phyloP scores from a whole-genome alignment of 768 basidiomycete genomes.

The Dacryopinax spathularia region DNA sequence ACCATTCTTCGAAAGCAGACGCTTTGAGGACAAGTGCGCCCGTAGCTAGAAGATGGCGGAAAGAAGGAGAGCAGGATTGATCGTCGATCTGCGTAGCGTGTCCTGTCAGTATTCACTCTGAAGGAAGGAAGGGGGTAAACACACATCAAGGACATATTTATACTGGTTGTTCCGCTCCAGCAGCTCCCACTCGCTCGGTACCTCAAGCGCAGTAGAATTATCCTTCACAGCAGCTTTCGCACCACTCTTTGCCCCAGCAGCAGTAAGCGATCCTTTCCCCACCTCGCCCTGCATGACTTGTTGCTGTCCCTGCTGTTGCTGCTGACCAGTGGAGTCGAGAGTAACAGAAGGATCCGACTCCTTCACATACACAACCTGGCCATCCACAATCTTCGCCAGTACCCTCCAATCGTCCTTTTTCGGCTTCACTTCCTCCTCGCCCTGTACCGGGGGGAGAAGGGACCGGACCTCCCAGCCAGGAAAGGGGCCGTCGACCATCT shows the following conservation, averaged over 20 bases:
- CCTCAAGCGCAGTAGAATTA: conserved; percentile 14
- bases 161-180: conserved; percentile 38
- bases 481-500: conserved; percentile 18
- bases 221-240: conserved; percentile 16
- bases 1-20: conserved; percentile 66
- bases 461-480: conserved; percentile 6
- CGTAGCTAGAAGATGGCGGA: conserved; percentile 48
- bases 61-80: conserved; percentile 51
- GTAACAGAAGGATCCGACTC: neutral
- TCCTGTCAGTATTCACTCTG: conserved; percentile 8
- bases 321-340: neutral
- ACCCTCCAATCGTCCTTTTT: neutral
- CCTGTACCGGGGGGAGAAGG: neutral
- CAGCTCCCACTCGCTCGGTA: conserved; percentile 9
- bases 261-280: no score
- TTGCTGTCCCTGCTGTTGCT: conserved; percentile 13
- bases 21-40: conserved; percentile 54
- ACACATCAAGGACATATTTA: conserved; percentile 37
- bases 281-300: no score
- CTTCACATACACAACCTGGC: neutral
- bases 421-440: neutral
- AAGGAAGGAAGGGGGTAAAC: conserved; percentile 15
- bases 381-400: neutral
- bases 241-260: no score
- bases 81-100: conserved; percentile 10